These are phyloP conservation scores for Kwoniella sp. DNA, from an alignment of 768 basidiomycete genomes.

Conservation along the genomic window DNA sequence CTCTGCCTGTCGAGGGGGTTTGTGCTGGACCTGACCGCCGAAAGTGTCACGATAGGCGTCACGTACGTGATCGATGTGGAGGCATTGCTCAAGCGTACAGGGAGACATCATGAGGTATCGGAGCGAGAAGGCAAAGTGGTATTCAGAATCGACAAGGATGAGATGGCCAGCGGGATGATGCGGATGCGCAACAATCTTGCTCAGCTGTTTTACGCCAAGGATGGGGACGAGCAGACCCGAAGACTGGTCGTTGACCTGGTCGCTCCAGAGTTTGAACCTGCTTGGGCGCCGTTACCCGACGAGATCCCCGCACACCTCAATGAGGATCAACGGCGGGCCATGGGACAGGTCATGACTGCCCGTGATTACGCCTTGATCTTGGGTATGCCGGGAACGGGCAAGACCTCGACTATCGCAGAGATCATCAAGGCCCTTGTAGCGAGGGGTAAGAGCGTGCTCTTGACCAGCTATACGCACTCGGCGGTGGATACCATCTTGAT, in stretches of 20 bases:
- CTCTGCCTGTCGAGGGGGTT: slow-evolving; percentile 79
- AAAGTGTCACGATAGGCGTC: slow-evolving; percentile 68
- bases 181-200: slow-evolving; percentile 87
- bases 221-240: slow-evolving; percentile 61
- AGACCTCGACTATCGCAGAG: slow-evolving; percentile 89
- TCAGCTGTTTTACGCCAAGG: slow-evolving; percentile 74
- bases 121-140: slow-evolving; percentile 39
- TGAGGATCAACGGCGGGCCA: slow-evolving; percentile 64
- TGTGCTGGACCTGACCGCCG: slow-evolving; percentile 65
- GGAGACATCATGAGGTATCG: slow-evolving; percentile 20
- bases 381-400: slow-evolving; percentile 98
- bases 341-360: slow-evolving; percentile 69
- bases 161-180: slow-evolving; percentile 77
- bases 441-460: slow-evolving; percentile 77
- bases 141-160: slow-evolving; percentile 93
- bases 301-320: slow-evolving; percentile 58
- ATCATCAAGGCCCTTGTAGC: slow-evolving; percentile 74
- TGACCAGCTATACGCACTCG: slow-evolving; percentile 94
- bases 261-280: slow-evolving; percentile 61
- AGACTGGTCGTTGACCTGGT: slow-evolving; percentile 76
- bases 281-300: slow-evolving; percentile 23
- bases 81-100: slow-evolving; percentile 53
- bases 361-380: slow-evolving; percentile 86
- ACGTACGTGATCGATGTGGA: slow-evolving; percentile 68
- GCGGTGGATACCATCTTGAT: slow-evolving; percentile 95